phyloP scores from a whole-genome alignment of 176 grass and related monocot genomes.

The Cenchrus americanus region DNA sequence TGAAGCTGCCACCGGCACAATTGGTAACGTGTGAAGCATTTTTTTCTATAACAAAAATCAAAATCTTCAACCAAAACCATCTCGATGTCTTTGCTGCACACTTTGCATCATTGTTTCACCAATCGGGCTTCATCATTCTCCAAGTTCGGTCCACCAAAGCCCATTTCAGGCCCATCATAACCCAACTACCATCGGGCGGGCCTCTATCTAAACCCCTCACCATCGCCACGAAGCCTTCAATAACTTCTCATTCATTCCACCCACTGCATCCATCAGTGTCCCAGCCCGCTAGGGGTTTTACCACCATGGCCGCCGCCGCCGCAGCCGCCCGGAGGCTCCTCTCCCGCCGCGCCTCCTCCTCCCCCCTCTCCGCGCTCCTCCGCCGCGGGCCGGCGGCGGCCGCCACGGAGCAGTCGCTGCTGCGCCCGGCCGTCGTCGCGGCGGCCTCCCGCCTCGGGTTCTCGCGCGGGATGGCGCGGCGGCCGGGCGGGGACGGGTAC shows the following conservation, averaged over 20 bases:
- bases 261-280: neutral
- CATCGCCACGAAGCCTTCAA: conserved; percentile 23
- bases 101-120: no score
- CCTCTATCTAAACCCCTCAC: conserved; percentile 14
- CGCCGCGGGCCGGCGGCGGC: conserved; percentile 9
- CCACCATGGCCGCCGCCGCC: conserved; percentile 44
- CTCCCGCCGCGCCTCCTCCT: conserved; percentile 46
- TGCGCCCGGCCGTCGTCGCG: conserved; percentile 32
- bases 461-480: conserved; percentile 53
- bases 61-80: no score
- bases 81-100: no score
- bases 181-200: neutral
- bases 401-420: conserved; percentile 32
- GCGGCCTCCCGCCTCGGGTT: conserved; percentile 44
- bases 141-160: neutral
- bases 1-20: neutral
- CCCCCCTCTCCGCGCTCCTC: conserved; percentile 36
- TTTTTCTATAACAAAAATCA: no score
- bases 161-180: neutral
- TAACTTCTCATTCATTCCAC: conserved; percentile 9
- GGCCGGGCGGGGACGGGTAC: conserved; percentile 53
- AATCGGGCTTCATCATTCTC: neutral
- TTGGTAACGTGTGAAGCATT: neutral
- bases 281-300: conserved; percentile 53
- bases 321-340: conserved; percentile 58